These are phyloP conservation scores for Skeletonema marinoi DNA, from an alignment of 108 stramenopile species.

Conservation along the genomic window DNA sequence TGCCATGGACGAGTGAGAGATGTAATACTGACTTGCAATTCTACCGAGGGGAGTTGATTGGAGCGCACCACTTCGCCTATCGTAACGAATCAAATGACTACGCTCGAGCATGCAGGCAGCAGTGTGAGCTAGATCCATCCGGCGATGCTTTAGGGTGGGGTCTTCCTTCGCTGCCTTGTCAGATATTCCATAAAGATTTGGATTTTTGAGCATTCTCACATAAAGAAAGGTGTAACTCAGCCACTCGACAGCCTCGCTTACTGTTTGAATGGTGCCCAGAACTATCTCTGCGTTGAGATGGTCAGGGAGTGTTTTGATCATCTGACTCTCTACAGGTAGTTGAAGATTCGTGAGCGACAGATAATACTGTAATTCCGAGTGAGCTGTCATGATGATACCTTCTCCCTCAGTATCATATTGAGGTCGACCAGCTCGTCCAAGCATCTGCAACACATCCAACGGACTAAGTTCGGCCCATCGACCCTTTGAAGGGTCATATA, in stretches of 20 bases:
- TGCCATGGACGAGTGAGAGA: conserved; percentile 96
- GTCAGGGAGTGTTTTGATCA: conserved; percentile 94
- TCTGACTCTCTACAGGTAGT: conserved; percentile 98
- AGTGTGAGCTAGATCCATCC: conserved; percentile 93
- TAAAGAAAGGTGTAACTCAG: conserved; percentile 98
- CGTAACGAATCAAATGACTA: conserved; percentile 92
- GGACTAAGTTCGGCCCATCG: conserved; percentile 98
- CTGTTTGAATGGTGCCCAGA: conserved; percentile 89
- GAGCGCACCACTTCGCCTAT: conserved; percentile 90
- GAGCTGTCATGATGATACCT: conserved; percentile 98
- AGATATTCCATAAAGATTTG: conserved; percentile 89
- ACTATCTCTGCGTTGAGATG: conserved; percentile 98
- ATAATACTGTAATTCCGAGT: conserved; percentile 99
- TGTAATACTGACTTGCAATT: conserved; percentile 98
- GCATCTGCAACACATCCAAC: conserved; percentile 98
- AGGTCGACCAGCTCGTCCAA: conserved; percentile 98
- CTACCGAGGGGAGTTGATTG: conserved; percentile 95
- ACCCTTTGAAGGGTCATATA: conserved; percentile 97
- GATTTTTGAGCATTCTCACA: conserved; percentile 97
- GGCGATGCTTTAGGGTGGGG: conserved; percentile 84
- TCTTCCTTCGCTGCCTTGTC: conserved; percentile 80
- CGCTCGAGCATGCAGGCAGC: conserved; percentile 93
- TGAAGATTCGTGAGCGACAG: conserved; percentile 97
- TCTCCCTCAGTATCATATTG: conserved; percentile 99
- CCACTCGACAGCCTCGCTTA: conserved; percentile 97